Conservation (phyloP, 352 stramenopile species). For the Pythium aquatile region DNA sequence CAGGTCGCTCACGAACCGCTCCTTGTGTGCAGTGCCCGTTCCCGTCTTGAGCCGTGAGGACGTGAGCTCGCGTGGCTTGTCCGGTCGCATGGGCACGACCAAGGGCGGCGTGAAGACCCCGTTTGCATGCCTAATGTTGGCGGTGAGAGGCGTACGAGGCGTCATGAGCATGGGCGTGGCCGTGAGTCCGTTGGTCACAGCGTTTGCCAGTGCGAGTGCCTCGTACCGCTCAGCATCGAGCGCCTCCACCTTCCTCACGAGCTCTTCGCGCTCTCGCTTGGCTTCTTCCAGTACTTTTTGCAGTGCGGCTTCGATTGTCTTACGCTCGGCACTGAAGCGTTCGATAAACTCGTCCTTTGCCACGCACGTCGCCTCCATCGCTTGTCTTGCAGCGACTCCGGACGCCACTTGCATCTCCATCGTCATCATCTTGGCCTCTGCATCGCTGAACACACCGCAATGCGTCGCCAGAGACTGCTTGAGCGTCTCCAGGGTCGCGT, state of each 20-base stretch:
- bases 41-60: conserved; percentile 17
- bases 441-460: conserved; percentile 32
- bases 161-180: not conserved
- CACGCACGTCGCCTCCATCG: conserved; percentile 34
- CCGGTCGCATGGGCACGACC: conserved; percentile 47
- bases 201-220: conserved; percentile 14
- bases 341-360: conserved; percentile 49
- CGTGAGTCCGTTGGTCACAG: not conserved
- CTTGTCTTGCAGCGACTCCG: conserved; percentile 32
- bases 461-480: conserved; percentile 32
- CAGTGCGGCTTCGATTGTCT: conserved; percentile 50
- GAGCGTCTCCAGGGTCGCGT: conserved; percentile 29
- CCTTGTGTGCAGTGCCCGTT: conserved; percentile 58
- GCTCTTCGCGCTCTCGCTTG: conserved; percentile 36
- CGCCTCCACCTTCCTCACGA: conserved; percentile 40
- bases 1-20: conserved; percentile 72
- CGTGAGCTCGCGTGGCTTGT: conserved; percentile 40
- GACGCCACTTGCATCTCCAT: conserved; percentile 42
- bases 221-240: conserved; percentile 37
- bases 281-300: conserved; percentile 32
- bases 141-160: conserved; percentile 13
- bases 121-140: not conserved
- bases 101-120: not conserved
- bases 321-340: conserved; percentile 49
- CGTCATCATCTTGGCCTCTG: conserved; percentile 38